phyloP scores from a whole-genome alignment of 2,329 filamentous ascomycete species.

The Sarocladiaceae sp. region DNA sequence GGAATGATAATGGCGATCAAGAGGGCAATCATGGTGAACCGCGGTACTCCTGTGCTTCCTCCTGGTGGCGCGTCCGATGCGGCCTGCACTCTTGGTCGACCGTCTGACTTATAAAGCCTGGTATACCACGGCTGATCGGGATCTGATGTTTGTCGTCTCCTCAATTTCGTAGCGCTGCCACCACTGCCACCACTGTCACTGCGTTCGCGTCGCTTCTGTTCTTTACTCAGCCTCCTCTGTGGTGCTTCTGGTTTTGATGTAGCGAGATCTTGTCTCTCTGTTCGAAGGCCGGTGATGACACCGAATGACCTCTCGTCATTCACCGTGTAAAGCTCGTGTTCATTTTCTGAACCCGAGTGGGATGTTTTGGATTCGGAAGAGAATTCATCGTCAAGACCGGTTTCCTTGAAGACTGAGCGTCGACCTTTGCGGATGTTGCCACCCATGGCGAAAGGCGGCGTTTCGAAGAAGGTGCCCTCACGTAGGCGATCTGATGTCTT shows the following conservation, averaged over 20 bases:
- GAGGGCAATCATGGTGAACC: constrained; percentile 43
- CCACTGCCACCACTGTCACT: not conserved
- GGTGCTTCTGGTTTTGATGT: not conserved
- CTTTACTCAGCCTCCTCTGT: not conserved
- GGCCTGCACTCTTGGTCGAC: constrained; percentile 38
- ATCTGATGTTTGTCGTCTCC: constrained; percentile 15
- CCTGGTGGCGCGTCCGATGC: constrained; percentile 39
- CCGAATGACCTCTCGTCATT: constrained; percentile 26
- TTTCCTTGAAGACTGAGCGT: constrained; percentile 49
- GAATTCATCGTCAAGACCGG: constrained; percentile 37
- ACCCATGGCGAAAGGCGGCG: constrained; percentile 34
- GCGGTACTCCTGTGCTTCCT: constrained; percentile 28
- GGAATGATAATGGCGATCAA: constrained; percentile 48
- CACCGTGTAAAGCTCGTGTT: constrained; percentile 14
- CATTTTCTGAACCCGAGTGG: constrained; percentile 4
- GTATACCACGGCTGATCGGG: constrained; percentile 37
- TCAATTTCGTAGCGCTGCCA: not conserved
- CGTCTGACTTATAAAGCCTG: constrained; percentile 32
- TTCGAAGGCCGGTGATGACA: constrained; percentile 21
- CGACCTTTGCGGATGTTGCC: constrained; percentile 45
- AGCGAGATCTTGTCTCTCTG: not conserved
- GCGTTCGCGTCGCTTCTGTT: not conserved
- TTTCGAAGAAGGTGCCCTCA: constrained; percentile 37
- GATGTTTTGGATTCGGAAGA: constrained; percentile 15
- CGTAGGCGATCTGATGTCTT: constrained; percentile 47